A percentile compares a stretch with the other conserved stretches of the same genome.
Evolutionary conservation across 163 green algal species (phyloP).

Genomic region (Smithsoniella earleae): DNA sequence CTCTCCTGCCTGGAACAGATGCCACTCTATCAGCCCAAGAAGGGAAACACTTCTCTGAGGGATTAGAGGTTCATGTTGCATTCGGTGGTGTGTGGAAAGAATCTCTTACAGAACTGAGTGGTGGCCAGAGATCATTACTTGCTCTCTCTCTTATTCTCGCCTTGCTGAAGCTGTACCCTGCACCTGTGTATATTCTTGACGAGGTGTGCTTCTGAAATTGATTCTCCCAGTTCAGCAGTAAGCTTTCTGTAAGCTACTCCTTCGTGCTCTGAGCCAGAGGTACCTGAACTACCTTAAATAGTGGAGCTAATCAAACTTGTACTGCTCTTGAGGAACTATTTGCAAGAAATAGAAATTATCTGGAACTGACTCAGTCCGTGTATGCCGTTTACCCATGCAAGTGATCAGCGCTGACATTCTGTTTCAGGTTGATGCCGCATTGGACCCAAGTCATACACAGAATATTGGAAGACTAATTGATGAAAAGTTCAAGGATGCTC

Average conservation of each 20-base stretch:
- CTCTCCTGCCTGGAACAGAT: constrained; percentile 85
- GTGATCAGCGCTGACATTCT: too few relatives aligned
- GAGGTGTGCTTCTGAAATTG: constrained; percentile 61
- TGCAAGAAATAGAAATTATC: too few relatives aligned
- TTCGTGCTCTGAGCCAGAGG: background rate
- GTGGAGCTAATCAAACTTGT: too few relatives aligned
- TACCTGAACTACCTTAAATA: too few relatives aligned
- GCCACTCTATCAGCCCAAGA: constrained; percentile 85
- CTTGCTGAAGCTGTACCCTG: constrained; percentile 89
- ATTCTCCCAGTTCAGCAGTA: background rate
- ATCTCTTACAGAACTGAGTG: constrained; percentile 87
- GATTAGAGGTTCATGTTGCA: constrained; percentile 85
- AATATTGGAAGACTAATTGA: constrained; percentile 99
- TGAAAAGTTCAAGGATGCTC: constrained; percentile 89
- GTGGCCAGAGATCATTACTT: constrained; percentile 90
- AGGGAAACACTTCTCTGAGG: constrained; percentile 74
- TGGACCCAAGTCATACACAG: constrained; percentile 98
- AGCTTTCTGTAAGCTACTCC: too few relatives aligned
- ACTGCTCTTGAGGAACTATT: too few relatives aligned
- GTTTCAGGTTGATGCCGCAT: constrained; percentile 84
- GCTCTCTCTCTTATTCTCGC: constrained; percentile 94
- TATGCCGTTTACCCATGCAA: too few relatives aligned
- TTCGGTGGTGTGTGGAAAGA: constrained; percentile 98
- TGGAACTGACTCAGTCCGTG: too few relatives aligned
- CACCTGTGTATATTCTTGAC: constrained; percentile 98